Evolutionary conservation across 2,329 filamentous ascomycete genomes (phyloP), one percentile per base, ranked within the genome.

Genomic region (Cladosporium sp.): DNA sequence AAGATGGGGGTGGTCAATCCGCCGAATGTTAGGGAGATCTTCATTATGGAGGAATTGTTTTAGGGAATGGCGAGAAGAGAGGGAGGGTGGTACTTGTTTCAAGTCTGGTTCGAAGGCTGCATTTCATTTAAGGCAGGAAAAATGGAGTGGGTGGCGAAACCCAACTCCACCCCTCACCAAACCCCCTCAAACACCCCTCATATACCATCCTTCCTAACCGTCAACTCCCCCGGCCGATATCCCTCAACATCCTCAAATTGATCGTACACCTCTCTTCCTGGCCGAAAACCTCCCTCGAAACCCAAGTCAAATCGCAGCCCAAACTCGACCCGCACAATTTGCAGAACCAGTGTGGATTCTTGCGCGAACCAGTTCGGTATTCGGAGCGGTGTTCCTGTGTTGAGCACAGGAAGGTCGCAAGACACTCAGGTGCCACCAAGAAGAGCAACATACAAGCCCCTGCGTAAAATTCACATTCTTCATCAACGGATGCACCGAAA

Each of bases 161-260:
- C n/a, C n/a, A n/a, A n/a, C 22, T n/a, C 32, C 11, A n/a, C 1
- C 32, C 13, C 32, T 17, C 32, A 36, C 32, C n/a, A n/a, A 3
- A 18, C 15, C 11, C 4, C 15, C 15, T 36, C n/a, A 36, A 17
- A 15, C 13, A 18, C 32, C 44, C 47, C 56, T 57, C 58, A 60
- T 60, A 5, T 52, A 50, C 5, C 47, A 12, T 54, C 24, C 38
- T 52, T 47, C 43, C 52, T 51, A 17, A 54, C 51, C 43, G 30
- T 51, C 34, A 62, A 29, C 50, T 60, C 61, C 19, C 47, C 50
- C 22, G 37, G 36, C 36, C 62, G n/a, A 56, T 56, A 30, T 58
- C 57, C 34, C 56, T 58, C 43, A 62, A 37, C 60, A 63, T 63
- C n/a, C 59, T 54, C 20, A 62, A 56, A 51, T 63, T 62, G 8